phyloP scores from a whole-genome alignment of 2,329 filamentous ascomycete species.

The Ceratocystiopsis minuta region DNA sequence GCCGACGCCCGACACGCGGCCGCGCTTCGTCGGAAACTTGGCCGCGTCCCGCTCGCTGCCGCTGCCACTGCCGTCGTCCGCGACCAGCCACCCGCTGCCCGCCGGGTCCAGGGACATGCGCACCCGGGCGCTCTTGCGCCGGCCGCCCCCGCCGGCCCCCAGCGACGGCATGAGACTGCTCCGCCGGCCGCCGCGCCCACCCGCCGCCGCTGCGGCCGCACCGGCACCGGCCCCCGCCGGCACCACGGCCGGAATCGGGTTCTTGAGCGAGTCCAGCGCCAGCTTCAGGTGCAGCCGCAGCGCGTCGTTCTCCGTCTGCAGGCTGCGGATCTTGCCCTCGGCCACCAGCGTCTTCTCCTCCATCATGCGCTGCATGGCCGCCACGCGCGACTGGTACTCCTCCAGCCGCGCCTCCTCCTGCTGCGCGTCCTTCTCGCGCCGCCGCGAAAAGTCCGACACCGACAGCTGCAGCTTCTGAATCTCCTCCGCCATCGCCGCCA shows the following conservation, averaged over 20 bases:
- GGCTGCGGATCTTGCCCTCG: constrained; percentile 80
- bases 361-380: constrained; percentile 85
- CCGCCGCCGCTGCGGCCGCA: not conserved
- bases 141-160: constrained; percentile 1
- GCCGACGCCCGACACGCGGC: too few species aligned
- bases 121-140: not conserved
- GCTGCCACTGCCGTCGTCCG: constrained; percentile 5
- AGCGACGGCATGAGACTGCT: constrained; percentile 1
- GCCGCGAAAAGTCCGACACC: constrained; percentile 44
- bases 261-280: constrained; percentile 70
- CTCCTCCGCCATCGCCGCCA: constrained; percentile 84
- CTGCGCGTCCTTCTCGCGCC: constrained; percentile 52
- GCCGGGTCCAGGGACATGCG: constrained; percentile 6
- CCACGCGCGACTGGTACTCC: constrained; percentile 83
- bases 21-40: constrained; percentile 13
- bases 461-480: constrained; percentile 73
- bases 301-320: constrained; percentile 82
- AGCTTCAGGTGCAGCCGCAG: constrained; percentile 74
- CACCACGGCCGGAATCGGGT: constrained; percentile 56
- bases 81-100: constrained; percentile 2
- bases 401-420: constrained; percentile 51
- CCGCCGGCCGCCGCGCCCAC: not conserved
- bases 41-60: constrained; percentile 11
- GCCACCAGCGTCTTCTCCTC: constrained; percentile 80
- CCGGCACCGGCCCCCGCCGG: constrained; percentile 9